Evolutionary conservation across 345 rosid genomes (phyloP).

Genomic region (Laguncularia racemosa): DNA sequence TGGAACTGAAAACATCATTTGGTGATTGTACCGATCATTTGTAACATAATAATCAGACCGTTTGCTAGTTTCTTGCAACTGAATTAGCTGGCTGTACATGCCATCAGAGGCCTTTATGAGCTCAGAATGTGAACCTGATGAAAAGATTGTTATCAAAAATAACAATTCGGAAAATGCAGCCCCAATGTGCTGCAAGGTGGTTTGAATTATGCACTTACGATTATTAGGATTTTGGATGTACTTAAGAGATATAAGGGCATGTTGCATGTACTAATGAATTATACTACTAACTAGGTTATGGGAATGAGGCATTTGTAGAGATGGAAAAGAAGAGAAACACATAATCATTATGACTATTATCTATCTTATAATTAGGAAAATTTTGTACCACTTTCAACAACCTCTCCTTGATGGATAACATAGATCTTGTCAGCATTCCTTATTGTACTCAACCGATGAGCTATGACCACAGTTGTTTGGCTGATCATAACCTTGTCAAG

Average conservation of each 20-base stretch:
- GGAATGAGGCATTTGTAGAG: too few species aligned
- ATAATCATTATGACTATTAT: too few species aligned
- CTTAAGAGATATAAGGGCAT: too few species aligned
- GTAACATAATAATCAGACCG: constrained; percentile 7
- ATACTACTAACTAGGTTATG: too few species aligned
- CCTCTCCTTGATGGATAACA: constrained; percentile 49
- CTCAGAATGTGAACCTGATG: constrained; percentile 20
- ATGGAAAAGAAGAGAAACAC: too few species aligned
- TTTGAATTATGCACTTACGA: background rate
- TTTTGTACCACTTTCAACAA: constrained; percentile 48
- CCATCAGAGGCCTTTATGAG: constrained; percentile 22
- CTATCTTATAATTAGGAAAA: background rate
- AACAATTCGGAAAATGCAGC: too few species aligned
- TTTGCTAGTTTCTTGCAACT: constrained; percentile 18
- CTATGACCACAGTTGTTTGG: constrained; percentile 51
- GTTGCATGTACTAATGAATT: too few species aligned
- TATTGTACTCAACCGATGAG: constrained; percentile 57
- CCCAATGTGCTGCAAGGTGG: too few species aligned
- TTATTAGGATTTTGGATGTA: too few species aligned
- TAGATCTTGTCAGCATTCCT: constrained; percentile 48
- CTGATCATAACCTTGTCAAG: constrained; percentile 52
- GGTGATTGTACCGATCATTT: background rate
- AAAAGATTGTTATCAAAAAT: too few species aligned
- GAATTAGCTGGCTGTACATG: constrained; percentile 24
- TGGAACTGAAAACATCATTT: too few species aligned